Evolutionary conservation across 108 stramenopile genomes (phyloP).

Genomic region (Cyclostephanos invisitatus): DNA sequence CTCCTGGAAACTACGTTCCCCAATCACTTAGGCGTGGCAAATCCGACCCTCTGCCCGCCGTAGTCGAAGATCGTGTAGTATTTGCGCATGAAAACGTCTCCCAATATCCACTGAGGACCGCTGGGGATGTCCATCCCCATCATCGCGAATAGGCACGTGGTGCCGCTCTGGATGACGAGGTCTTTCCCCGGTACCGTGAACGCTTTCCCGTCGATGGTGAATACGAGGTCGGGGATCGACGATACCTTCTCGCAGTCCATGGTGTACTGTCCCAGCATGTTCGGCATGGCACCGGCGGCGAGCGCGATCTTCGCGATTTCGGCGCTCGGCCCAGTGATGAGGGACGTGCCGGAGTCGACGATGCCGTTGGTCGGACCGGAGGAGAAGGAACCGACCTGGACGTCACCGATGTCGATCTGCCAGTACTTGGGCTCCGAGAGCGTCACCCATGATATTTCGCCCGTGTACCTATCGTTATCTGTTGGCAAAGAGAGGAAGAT

Average conservation of each 20-base stretch:
- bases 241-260: slow-evolving; percentile 81
- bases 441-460: slow-evolving; percentile 77
- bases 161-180: slow-evolving; percentile 85
- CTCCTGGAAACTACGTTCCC: background rate
- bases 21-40: slow-evolving; percentile 66
- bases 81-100: slow-evolving; percentile 95
- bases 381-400: slow-evolving; percentile 61
- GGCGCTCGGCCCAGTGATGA: slow-evolving; percentile 84
- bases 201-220: slow-evolving; percentile 77
- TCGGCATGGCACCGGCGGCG: slow-evolving; percentile 84
- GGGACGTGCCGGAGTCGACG: slow-evolving; percentile 91
- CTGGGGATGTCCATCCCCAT: slow-evolving; percentile 93
- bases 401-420: slow-evolving; percentile 79
- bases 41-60: slow-evolving; percentile 78
- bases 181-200: slow-evolving; percentile 81
- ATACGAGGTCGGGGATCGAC: slow-evolving; percentile 73
- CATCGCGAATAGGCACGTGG: slow-evolving; percentile 92
- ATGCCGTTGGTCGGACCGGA: slow-evolving; percentile 65
- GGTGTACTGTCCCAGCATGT: slow-evolving; percentile 91
- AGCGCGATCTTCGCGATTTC: slow-evolving; percentile 70
- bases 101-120: slow-evolving; percentile 94
- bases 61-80: slow-evolving; percentile 97
- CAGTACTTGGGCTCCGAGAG: slow-evolving; percentile 89
- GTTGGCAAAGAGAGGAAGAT: background rate
- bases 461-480: slow-evolving; percentile 73